Conservation (phyloP, 495 filamentous ascomycete genomes). For the Sabuloglossum arenarium region DNA sequence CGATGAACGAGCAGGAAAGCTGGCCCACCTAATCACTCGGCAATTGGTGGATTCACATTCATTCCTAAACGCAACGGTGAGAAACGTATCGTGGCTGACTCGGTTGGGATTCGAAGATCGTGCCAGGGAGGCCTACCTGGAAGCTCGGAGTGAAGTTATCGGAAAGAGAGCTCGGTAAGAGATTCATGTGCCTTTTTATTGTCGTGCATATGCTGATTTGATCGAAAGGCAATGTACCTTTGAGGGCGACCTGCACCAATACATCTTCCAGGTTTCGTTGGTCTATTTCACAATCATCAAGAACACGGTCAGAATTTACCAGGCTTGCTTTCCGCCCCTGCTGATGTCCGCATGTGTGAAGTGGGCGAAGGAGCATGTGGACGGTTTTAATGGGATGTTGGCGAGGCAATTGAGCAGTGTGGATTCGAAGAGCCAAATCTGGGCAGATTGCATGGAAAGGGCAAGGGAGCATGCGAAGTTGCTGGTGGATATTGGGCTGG, state of each 20-base stretch:
- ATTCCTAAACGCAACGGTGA: slow-evolving; percentile 45
- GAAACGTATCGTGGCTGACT: slow-evolving; percentile 61
- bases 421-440: slow-evolving; percentile 42
- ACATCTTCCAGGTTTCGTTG: slow-evolving; percentile 90
- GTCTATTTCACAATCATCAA: slow-evolving; percentile 89
- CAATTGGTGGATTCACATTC: slow-evolving; percentile 54
- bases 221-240: slow-evolving; percentile 63
- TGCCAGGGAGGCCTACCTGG: slow-evolving; percentile 69
- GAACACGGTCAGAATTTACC: slow-evolving; percentile 75
- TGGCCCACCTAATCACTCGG: slow-evolving; percentile 53
- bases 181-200: background rate
- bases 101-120: slow-evolving; percentile 77
- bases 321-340: slow-evolving; percentile 64
- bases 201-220: background rate
- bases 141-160: slow-evolving; percentile 53
- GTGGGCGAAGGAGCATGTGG: slow-evolving; percentile 86
- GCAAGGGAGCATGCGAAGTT: slow-evolving; percentile 62
- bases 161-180: slow-evolving; percentile 58
- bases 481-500: slow-evolving; percentile 68
- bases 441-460: slow-evolving; percentile 64
- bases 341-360: slow-evolving; percentile 86
- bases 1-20: slow-evolving; percentile 60
- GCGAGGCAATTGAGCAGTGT: slow-evolving; percentile 67
- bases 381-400: slow-evolving; percentile 70
- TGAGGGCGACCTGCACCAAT: slow-evolving; percentile 73